Evolutionary conservation across 2,329 filamentous ascomycete genomes (phyloP).

Genomic region (Ambrosiella cleistominuta): DNA sequence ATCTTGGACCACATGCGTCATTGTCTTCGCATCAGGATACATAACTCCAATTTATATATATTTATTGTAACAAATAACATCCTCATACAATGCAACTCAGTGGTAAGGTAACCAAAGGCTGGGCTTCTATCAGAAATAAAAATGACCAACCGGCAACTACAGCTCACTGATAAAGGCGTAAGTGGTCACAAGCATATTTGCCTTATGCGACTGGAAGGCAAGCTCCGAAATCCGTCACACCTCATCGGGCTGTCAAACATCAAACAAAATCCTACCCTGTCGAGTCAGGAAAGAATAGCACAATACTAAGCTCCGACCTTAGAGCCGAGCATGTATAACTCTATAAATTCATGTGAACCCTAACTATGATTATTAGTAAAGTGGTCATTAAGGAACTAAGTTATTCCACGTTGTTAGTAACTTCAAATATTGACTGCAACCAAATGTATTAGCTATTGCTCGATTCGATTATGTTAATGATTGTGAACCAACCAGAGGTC

Average conservation of each 20-base stretch:
- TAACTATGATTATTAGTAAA: background rate
- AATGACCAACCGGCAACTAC: background rate
- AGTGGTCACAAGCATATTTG: background rate
- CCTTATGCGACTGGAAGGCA: background rate
- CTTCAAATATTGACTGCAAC: background rate
- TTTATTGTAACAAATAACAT: background rate
- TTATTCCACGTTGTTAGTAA: background rate
- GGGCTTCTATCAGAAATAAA: background rate
- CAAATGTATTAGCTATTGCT: background rate
- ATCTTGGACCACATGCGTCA: background rate
- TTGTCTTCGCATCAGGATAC: background rate
- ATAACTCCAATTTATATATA: too few species aligned
- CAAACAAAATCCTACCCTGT: background rate
- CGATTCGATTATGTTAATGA: constrained; percentile 4
- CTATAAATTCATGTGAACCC: background rate
- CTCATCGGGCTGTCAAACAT: background rate
- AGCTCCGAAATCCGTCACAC: background rate
- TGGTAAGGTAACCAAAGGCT: background rate
- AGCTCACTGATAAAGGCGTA: background rate
- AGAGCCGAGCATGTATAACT: background rate
- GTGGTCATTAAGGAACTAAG: background rate
- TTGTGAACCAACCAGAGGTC: background rate
- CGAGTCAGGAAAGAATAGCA: background rate
- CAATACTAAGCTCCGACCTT: constrained; percentile 1
- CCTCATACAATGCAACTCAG: background rate